Base-by-base conservation (phyloP, 306 rosid species). In the Dicorynia guianensis region DNA sequence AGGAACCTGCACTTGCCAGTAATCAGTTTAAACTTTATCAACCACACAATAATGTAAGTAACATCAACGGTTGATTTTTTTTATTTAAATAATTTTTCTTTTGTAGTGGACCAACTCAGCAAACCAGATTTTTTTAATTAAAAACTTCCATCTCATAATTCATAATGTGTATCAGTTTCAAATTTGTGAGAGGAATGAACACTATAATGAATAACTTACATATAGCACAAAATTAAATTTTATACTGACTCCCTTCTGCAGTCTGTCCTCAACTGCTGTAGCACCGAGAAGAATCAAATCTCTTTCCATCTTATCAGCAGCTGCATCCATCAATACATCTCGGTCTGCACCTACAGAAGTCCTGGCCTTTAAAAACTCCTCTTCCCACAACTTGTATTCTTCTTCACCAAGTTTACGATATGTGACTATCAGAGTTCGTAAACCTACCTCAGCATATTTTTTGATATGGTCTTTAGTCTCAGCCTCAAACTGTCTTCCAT, bases 191-290 rank as follows among this genome's bases (percentile, higher is more conserved):
- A 47, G 43, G 53, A 36, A 47, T 47, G 25, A 2, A 39, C 46
- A 39, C 34, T 19, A 63, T 9, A 14, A 54, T 57, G 34, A 79
- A 12, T 49, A 59, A 61, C 36, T 14, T 71, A 0, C 2, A 40
- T 63, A 30, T 10, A 9, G 36, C 14, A 14, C 64, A 11, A 61
- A 35, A 57, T 47, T 14, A 76, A 68, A 33, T 3, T 67, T 67
- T 11, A 61, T 65, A 79, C 79, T 34, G 63, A 93, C 98, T 88
- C 98, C 98, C 36, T 82, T 87, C 82, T 93, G 98, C 61, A 90
- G 89, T 79, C 86, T 89, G 79, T 91, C 98, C 85, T 93, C 97
- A 50, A 93, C 97, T 17, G 97, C 97, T 9, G 98, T 89, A 71
- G 94, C 93, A 50, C 98, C 98, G 54, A 93, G 93, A 69, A 93